Evolutionary conservation across 192 early-diverging fungal genomes (phyloP).

Genomic region (Coemansia sp.): DNA sequence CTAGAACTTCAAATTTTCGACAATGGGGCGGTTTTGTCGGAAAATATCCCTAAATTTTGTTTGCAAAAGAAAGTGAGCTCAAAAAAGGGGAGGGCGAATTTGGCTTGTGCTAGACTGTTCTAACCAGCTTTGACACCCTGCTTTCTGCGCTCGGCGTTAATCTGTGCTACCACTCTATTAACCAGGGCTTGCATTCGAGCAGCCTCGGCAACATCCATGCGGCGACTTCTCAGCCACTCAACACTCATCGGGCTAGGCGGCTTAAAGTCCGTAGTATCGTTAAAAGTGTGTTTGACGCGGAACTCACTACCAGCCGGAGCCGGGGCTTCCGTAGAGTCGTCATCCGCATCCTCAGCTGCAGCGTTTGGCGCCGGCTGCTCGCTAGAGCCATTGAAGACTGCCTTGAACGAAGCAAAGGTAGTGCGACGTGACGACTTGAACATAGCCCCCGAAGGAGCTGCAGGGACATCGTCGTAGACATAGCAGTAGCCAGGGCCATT

Average conservation of each 20-base stretch:
- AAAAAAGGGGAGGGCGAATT: background rate
- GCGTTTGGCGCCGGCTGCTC: background rate
- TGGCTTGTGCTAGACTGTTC: background rate
- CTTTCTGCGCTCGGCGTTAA: constrained; percentile 48
- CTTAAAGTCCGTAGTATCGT: constrained; percentile 26
- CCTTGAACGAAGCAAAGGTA: background rate
- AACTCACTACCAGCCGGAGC: background rate
- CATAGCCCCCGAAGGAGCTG: constrained; percentile 18
- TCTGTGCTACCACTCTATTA: constrained; percentile 42
- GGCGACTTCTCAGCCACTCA: constrained; percentile 29
- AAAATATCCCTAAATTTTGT: background rate
- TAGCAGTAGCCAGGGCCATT: constrained; percentile 52
- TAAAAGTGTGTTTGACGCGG: background rate
- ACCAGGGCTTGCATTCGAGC: constrained; percentile 50
- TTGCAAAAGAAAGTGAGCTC: background rate
- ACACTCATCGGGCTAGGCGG: constrained; percentile 40
- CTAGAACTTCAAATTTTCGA: too few species aligned
- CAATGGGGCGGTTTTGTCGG: background rate
- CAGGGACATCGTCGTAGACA: constrained; percentile 46
- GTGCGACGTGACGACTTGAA: constrained; percentile 8
- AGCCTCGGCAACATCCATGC: constrained; percentile 44
- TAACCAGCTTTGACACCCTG: background rate
- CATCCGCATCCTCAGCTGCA: background rate
- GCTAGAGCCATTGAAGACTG: constrained; percentile 4
- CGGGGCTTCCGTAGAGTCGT: background rate